phyloP scores from a whole-genome alignment of 2,329 filamentous ascomycete species.

The Botrytis tulipae region DNA sequence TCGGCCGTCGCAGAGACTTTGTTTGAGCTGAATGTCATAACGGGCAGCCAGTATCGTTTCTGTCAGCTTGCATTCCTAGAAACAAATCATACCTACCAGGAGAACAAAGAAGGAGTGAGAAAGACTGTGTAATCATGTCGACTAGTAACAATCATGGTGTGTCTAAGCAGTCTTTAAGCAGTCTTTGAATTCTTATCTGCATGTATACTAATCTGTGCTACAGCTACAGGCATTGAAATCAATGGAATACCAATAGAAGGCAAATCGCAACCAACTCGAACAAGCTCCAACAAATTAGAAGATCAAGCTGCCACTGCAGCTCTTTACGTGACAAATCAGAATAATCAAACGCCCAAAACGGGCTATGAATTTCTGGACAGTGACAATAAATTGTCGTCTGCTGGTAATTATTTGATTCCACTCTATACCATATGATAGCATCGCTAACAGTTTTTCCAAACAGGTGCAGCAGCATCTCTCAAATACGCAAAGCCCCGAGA shows the following conservation, averaged over 20 bases:
- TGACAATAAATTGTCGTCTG: slow-evolving; percentile 56
- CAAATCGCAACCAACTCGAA: slow-evolving; percentile 20
- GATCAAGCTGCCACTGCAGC: slow-evolving; percentile 59
- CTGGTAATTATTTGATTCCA: slow-evolving; percentile 45
- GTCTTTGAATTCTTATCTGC: neutral
- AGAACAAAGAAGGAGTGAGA: neutral
- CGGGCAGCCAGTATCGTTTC: neutral
- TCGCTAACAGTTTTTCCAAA: slow-evolving; percentile 19
- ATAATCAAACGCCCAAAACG: slow-evolving; percentile 17
- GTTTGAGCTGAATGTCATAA: neutral
- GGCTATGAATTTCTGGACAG: slow-evolving; percentile 43
- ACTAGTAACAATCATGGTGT: neutral
- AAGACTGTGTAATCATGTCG: slow-evolving; percentile 1
- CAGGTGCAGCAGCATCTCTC: slow-evolving; percentile 60
- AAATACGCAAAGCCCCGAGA: slow-evolving; percentile 71
- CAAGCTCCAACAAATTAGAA: slow-evolving; percentile 37
- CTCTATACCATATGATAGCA: neutral
- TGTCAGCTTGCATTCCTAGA: slow-evolving; percentile 7
- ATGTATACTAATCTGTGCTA: neutral
- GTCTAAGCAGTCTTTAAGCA: neutral
- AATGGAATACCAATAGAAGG: neutral
- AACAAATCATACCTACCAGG: neutral
- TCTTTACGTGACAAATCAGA: slow-evolving; percentile 51
- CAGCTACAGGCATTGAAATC: slow-evolving; percentile 3
- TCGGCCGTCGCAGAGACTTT: neutral